Evolutionary conservation across 169 alveolate genomes (phyloP).

Genomic region (Plasmodium knowlesi): DNA sequence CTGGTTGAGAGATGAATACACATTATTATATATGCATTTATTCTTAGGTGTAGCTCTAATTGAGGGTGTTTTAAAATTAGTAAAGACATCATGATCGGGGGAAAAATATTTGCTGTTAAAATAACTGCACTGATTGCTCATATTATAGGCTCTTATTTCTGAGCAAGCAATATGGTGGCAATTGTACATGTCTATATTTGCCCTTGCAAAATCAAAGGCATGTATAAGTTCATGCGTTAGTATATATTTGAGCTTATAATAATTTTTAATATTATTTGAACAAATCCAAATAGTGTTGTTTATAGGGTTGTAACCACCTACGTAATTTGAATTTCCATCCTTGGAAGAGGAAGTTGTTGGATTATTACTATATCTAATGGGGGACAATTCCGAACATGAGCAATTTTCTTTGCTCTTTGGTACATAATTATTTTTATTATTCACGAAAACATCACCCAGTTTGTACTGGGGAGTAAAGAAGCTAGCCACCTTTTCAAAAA

Average conservation of each 20-base stretch:
- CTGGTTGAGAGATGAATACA: slow-evolving; percentile 36
- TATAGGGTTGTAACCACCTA: slow-evolving; percentile 81
- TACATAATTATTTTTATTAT: slow-evolving; percentile 31
- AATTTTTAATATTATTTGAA: slow-evolving; percentile 77
- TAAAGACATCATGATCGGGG: slow-evolving; percentile 64
- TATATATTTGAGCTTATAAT: slow-evolving; percentile 77
- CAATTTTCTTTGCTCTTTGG: slow-evolving; percentile 26
- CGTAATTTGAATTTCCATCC: slow-evolving; percentile 22
- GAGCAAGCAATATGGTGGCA: slow-evolving; percentile 84
- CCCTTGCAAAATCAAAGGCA: slow-evolving; percentile 85
- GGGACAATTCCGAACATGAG: slow-evolving; percentile 64
- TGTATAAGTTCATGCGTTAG: slow-evolving; percentile 82
- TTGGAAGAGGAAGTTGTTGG: background rate
- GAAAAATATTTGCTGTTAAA: slow-evolving; percentile 63
- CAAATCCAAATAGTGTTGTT: slow-evolving; percentile 82
- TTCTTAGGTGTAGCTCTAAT: slow-evolving; percentile 29
- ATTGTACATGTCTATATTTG: slow-evolving; percentile 77
- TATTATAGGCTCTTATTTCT: slow-evolving; percentile 82
- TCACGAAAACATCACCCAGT: slow-evolving; percentile 16
- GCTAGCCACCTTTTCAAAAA: slow-evolving; percentile 25
- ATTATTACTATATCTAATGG: background rate
- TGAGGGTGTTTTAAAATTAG: slow-evolving; percentile 22
- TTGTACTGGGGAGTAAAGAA: slow-evolving; percentile 22
- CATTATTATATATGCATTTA: slow-evolving; percentile 64
- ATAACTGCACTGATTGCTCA: slow-evolving; percentile 81